Evolutionary conservation across 176 grass and related monocot species (phyloP), one percentile per base, ranked within the genome.

Genomic region (Canna indica): DNA sequence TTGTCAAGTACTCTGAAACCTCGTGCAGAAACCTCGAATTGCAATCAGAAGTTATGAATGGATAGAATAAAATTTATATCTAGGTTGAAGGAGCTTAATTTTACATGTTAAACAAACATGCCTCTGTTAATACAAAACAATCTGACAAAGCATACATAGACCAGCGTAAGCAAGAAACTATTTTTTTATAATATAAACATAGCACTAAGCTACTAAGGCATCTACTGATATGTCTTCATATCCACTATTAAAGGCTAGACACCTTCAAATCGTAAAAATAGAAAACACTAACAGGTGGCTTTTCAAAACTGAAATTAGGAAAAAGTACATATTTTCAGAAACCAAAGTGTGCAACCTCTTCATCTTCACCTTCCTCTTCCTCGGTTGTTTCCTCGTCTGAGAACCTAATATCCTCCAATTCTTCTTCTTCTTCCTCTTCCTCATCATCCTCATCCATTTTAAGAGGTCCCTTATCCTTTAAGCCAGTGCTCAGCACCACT

Each of bases 401-500:
- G 62, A 96, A 81, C 36, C 65, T 78, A 20, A 83, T 28, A 47
- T 87, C 74, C 59, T 90, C 85, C 25, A 79, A 34, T 14, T 60
- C 83, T 9, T 85, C 83, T 31, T 91, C 91, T 47, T 95, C 84
- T 59, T 96, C 83, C 22, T 91, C 86, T 29, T 45, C 75, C 47
- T 88, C 81, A 25, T 78, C 76, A 36, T 71, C 85, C 27, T 78
- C 84, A 64, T 89, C 85, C 81, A 81, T 91, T 39, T 69, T 70
- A 68, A 64, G 36, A 48, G 62, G 39, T 67, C 57, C 73, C 77
- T 87, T 90, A 45, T 83, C 83, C 80, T 90, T 92, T 74, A 90
- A 85, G 67, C 88, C 93, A 73, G 88, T 91, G 72, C 84, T 92
- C 30, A 97, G 86, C 31, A 97, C 81, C 53, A 87, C 88, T 62